These are phyloP conservation scores for Penicillium mononematosum DNA, from an alignment of 495 filamentous ascomycete species.

Conservation along the genomic window DNA sequence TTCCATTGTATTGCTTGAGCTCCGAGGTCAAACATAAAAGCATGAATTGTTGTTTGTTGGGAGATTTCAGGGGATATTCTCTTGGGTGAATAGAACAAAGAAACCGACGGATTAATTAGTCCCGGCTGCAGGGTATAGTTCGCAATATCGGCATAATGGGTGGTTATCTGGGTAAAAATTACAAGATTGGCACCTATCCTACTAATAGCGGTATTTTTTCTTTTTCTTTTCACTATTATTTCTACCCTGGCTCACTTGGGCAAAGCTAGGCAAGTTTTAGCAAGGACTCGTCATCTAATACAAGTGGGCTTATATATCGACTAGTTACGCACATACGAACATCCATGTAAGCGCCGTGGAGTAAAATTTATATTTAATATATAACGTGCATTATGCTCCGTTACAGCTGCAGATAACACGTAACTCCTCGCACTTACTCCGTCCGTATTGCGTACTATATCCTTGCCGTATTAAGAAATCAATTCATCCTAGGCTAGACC, in stretches of 20 bases:
- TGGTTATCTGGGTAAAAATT: background rate
- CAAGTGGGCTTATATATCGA: background rate
- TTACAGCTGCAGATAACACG: background rate
- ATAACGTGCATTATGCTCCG: background rate
- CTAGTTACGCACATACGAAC: background rate
- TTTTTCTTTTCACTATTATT: background rate
- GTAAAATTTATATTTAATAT: background rate
- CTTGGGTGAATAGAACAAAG: background rate
- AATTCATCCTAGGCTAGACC: too few relatives aligned
- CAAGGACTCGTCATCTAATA: background rate
- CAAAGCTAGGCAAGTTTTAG: background rate
- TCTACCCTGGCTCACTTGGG: background rate
- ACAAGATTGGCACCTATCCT: background rate
- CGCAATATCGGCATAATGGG: background rate
- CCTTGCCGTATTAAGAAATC: too few relatives aligned
- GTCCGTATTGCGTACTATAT: too few relatives aligned
- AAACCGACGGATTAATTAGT: background rate
- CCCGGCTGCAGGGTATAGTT: background rate
- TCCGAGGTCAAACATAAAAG: background rate
- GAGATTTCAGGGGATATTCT: background rate
- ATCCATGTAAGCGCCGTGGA: background rate
- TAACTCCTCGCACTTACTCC: background rate
- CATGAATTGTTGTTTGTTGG: background rate
- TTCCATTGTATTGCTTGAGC: background rate
- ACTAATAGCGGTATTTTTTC: background rate